Evolutionary conservation across 305 asterid genomes (phyloP).

Genomic region (Fraxinus ornus): DNA sequence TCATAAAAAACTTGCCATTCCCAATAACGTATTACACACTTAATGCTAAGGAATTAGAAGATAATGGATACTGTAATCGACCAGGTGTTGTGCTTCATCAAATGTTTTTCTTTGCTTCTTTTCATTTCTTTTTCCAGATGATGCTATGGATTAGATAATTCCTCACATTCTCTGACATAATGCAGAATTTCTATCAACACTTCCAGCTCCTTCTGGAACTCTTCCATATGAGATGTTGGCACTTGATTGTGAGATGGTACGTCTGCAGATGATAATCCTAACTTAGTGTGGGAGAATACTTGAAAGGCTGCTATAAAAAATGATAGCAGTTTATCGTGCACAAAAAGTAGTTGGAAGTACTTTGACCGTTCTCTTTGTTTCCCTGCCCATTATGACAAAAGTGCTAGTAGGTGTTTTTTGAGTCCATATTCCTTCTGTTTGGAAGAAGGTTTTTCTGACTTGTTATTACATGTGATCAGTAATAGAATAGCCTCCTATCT

Average conservation of each 20-base stretch:
- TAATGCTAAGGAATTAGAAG: constrained; percentile 73
- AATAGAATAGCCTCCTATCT: not conserved
- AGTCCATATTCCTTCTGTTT: not conserved
- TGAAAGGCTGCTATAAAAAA: not conserved
- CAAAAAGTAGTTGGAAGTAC: not conserved
- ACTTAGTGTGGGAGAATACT: not conserved
- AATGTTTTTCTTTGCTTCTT: not conserved
- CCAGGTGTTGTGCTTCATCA: constrained; percentile 45
- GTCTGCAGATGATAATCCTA: constrained; percentile 17
- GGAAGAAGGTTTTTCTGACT: not conserved
- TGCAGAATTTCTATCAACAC: constrained; percentile 73
- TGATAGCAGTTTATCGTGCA: not conserved
- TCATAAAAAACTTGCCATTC: constrained; percentile 55
- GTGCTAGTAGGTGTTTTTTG: not conserved
- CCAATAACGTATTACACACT: constrained; percentile 79
- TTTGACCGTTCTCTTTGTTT: not conserved
- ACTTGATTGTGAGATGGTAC: constrained; percentile 95
- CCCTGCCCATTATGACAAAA: not conserved
- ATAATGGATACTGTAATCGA: constrained; percentile 64
- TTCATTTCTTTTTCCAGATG: constrained; percentile 1
- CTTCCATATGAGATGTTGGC: constrained; percentile 67
- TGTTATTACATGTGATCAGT: not conserved
- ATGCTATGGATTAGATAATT: constrained; percentile 3
- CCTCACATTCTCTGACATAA: constrained; percentile 17
- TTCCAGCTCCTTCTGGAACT: constrained; percentile 71